These are phyloP conservation scores for Flaveria robusta DNA, from an alignment of 129 eudicot genomes.

Conservation along the genomic window DNA sequence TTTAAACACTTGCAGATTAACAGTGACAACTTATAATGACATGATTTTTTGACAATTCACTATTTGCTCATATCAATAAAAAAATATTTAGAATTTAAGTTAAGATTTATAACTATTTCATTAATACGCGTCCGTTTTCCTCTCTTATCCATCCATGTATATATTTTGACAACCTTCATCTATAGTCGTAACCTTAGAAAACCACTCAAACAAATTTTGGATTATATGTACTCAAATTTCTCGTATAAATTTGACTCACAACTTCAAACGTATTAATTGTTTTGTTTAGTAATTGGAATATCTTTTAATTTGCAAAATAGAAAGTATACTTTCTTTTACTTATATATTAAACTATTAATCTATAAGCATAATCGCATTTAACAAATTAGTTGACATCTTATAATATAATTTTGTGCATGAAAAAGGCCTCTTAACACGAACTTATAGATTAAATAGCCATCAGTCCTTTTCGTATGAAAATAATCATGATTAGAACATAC, in stretches of 20 bases:
- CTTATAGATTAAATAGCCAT: not conserved
- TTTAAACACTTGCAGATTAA: too few relatives aligned
- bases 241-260: not conserved
- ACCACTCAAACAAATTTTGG: not conserved
- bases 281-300: not conserved
- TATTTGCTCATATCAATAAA: too few relatives aligned
- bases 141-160: too few relatives aligned
- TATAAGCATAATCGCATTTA: not conserved
- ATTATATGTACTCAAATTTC: not conserved
- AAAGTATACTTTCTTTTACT: not conserved
- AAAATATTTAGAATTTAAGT: too few relatives aligned
- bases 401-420: constrained; percentile 9
- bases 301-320: not conserved
- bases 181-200: not conserved
- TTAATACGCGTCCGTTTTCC: too few relatives aligned
- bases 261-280: not conserved
- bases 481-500: not conserved
- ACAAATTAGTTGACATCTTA: constrained; percentile 17
- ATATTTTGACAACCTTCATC: too few relatives aligned
- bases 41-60: too few relatives aligned
- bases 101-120: too few relatives aligned
- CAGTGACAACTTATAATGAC: too few relatives aligned
- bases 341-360: not conserved
- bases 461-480: not conserved
- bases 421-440: constrained; percentile 23